Conservation (phyloP, 495 filamentous ascomycete species). For the Xylaria castorea region DNA sequence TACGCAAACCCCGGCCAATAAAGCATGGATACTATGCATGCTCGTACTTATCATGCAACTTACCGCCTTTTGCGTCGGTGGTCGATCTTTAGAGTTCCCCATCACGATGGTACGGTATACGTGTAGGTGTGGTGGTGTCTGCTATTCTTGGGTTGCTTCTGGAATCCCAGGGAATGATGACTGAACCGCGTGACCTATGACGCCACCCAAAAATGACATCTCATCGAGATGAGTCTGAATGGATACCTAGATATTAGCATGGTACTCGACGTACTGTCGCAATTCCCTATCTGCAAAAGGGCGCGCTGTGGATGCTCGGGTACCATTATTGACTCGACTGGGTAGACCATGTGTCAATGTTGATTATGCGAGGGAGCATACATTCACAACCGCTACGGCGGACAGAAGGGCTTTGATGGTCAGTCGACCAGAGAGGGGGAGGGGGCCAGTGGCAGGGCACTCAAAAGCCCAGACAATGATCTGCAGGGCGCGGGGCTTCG, state of each 20-base stretch:
- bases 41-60: conserved; percentile 12
- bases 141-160: not conserved
- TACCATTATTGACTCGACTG: not conserved
- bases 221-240: conserved; percentile 7
- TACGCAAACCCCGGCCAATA: conserved; percentile 15
- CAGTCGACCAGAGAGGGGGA: conserved; percentile 9
- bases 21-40: not conserved
- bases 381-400: not conserved
- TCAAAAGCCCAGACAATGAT: conserved; percentile 18
- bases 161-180: not conserved
- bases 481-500: conserved; percentile 23
- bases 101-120: conserved; percentile 5
- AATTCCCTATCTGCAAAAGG: conserved; percentile 2
- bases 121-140: not conserved
- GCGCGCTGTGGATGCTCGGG: not conserved
- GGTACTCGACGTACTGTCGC: conserved; percentile 10
- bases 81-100: conserved; percentile 13
- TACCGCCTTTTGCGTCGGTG: conserved; percentile 25
- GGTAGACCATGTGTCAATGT: conserved; percentile 17
- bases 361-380: conserved; percentile 14
- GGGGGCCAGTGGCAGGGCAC: not conserved
- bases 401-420: conserved; percentile 4
- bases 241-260: not conserved
- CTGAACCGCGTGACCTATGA: conserved; percentile 23
- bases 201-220: not conserved